Conservation (phyloP, 1,284 basidiomycete genomes). For the Schizopora paradoxa region DNA sequence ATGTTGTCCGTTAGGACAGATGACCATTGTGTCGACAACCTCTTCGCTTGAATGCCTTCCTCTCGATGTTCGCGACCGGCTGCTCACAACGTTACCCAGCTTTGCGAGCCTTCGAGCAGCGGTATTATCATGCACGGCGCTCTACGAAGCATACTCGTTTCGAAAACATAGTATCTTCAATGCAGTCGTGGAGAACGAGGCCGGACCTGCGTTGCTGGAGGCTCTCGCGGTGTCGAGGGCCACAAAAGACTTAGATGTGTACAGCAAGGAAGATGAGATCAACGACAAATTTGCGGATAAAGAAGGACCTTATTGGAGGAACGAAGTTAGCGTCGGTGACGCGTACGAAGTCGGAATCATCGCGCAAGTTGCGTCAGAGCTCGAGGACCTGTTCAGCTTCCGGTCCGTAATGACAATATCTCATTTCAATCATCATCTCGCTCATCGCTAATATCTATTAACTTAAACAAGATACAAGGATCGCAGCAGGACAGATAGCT, state of each 20-base stretch:
- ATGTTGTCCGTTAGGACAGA: no score
- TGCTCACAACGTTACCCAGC: constrained; percentile 12
- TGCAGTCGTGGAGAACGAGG: constrained; percentile 8
- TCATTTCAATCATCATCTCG: not conserved
- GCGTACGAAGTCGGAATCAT: constrained; percentile 4
- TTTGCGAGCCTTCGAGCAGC: constrained; percentile 9
- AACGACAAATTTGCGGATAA: constrained; percentile 3
- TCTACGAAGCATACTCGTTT: constrained; percentile 6
- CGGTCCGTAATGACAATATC: constrained; percentile 9
- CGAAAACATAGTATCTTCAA: constrained; percentile 6
- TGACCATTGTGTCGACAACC: no score
- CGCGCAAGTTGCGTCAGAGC: not conserved
- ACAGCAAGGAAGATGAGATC: not conserved
- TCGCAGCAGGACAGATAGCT: constrained; percentile 3
- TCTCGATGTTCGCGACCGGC: constrained; percentile 11
- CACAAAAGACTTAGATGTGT: not conserved
- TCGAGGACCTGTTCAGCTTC: constrained; percentile 10
- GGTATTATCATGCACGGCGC: constrained; percentile 5
- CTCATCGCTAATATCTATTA: not conserved
- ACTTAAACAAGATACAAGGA: constrained; percentile 7
- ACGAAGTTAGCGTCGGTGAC: constrained; percentile 3
- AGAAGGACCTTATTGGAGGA: constrained; percentile 10
- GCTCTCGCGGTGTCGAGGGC: constrained; percentile 11
- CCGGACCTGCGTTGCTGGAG: constrained; percentile 11
- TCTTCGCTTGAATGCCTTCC: constrained; percentile 10